phyloP scores from a whole-genome alignment of 163 green algal genomes.

The Scenedesmus sp. region DNA sequence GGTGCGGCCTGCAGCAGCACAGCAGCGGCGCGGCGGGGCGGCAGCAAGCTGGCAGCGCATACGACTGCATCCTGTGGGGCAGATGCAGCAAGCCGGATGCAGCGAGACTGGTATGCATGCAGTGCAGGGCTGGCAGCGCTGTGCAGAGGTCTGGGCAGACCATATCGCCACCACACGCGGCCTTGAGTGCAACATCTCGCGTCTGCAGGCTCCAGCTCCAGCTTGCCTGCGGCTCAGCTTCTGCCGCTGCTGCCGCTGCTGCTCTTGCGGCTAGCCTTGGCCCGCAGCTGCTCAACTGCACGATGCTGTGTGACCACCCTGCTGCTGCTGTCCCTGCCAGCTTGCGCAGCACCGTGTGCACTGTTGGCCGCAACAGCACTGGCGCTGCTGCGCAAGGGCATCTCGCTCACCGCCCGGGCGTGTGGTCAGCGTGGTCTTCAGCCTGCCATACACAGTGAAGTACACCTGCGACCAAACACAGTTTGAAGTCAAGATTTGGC shows the following conservation, averaged over 20 bases:
- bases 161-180: no score
- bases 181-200: no score
- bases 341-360: neutral
- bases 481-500: neutral
- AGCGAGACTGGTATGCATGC: conserved; percentile 16
- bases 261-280: no score
- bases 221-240: no score
- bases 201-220: no score
- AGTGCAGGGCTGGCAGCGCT: neutral
- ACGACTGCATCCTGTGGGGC: neutral
- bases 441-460: conserved; percentile 95
- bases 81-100: neutral
- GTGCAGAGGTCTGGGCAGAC: neutral
- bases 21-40: neutral
- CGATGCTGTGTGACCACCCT: no score
- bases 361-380: neutral
- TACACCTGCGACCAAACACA: conserved; percentile 80
- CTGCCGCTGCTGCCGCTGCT: neutral
- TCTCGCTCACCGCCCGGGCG: neutral
- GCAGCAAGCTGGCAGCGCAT: neutral
- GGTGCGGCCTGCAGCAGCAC: conserved; percentile 1
- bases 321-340: neutral
- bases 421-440: conserved; percentile 79
- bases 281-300: no score
- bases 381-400: neutral